These are phyloP conservation scores for Zygotorulaspora mrakii DNA, from an alignment of 1,139 yeast genomes.

Conservation along the genomic window DNA sequence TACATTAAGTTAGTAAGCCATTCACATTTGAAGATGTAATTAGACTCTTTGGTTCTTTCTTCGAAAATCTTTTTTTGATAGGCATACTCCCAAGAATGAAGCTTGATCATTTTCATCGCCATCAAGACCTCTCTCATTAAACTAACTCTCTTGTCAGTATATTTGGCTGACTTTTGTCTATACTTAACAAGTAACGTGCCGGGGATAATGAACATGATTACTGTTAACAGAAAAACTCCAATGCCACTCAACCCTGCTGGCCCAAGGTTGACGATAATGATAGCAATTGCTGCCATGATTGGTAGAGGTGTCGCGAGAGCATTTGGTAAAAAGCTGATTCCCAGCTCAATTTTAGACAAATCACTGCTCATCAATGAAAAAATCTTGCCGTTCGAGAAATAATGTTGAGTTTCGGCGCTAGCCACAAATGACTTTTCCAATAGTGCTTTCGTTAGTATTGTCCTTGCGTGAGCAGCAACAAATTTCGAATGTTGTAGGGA, in stretches of 20 bases:
- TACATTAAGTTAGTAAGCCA: slow-evolving; percentile 41
- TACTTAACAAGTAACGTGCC: slow-evolving; percentile 3
- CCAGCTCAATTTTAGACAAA: slow-evolving; percentile 64
- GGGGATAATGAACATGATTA: slow-evolving; percentile 30
- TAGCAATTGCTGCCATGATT: slow-evolving; percentile 48
- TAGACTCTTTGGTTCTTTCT: slow-evolving; percentile 41
- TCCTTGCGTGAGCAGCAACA: slow-evolving; percentile 45
- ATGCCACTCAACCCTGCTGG: slow-evolving; percentile 60
- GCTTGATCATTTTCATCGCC: slow-evolving; percentile 48
- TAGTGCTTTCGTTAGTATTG: slow-evolving; percentile 42
- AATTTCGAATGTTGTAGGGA: slow-evolving; percentile 40
- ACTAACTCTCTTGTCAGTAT: slow-evolving; percentile 41
- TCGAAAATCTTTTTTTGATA: slow-evolving; percentile 43
- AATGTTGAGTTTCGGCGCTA: slow-evolving; percentile 46
- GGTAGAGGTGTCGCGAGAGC: slow-evolving; percentile 52
- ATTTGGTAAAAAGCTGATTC: slow-evolving; percentile 56
- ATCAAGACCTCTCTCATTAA: slow-evolving; percentile 46
- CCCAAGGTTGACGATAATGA: slow-evolving; percentile 59
- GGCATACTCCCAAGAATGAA: slow-evolving; percentile 53
- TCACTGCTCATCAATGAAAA: slow-evolving; percentile 67
- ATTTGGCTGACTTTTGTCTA: slow-evolving; percentile 3
- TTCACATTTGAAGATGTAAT: slow-evolving; percentile 39
- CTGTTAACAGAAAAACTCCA: slow-evolving; percentile 41
- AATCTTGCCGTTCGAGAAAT: slow-evolving; percentile 44
- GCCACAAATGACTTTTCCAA: slow-evolving; percentile 45